Percentiles rank a stretch among this genome's conserved stretches.
Conservation (phyloP, 192 early-diverging fungal genomes). For the Radiomyces spectabilis region DNA sequence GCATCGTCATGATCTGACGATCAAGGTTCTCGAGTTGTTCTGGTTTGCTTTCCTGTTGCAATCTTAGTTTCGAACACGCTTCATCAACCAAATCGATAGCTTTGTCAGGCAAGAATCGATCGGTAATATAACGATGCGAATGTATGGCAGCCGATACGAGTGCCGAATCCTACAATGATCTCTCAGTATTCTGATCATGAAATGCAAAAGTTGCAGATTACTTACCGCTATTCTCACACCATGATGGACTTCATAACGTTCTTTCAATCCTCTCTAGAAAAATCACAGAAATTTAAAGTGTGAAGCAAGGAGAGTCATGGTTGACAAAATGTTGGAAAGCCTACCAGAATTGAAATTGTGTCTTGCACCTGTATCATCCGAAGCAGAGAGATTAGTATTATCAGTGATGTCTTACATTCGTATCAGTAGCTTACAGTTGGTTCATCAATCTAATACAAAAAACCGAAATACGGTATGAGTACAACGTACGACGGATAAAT, state of each 20-base stretch:
- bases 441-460: conserved; percentile 17
- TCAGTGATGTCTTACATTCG: not conserved
- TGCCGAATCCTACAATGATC: conserved; percentile 48
- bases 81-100: conserved; percentile 81
- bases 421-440: conserved; percentile 15
- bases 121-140: conserved; percentile 73
- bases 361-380: conserved; percentile 58
- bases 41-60: conserved; percentile 75
- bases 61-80: conserved; percentile 68
- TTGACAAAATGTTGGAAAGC: too few species aligned
- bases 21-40: conserved; percentile 69
- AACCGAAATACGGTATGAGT: too few species aligned
- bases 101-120: conserved; percentile 71
- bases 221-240: conserved; percentile 62
- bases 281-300: too few species aligned
- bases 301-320: too few species aligned
- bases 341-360: conserved; percentile 64
- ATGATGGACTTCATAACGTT: conserved; percentile 76
- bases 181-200: too few species aligned
- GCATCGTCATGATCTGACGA: conserved; percentile 64
- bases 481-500: too few species aligned
- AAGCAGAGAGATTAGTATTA: not conserved
- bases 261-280: conserved; percentile 53
- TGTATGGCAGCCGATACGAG: conserved; percentile 65
- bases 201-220: not conserved